phyloP scores from a whole-genome alignment of 2,329 filamentous ascomycete species.

The Penicillium sp. region DNA sequence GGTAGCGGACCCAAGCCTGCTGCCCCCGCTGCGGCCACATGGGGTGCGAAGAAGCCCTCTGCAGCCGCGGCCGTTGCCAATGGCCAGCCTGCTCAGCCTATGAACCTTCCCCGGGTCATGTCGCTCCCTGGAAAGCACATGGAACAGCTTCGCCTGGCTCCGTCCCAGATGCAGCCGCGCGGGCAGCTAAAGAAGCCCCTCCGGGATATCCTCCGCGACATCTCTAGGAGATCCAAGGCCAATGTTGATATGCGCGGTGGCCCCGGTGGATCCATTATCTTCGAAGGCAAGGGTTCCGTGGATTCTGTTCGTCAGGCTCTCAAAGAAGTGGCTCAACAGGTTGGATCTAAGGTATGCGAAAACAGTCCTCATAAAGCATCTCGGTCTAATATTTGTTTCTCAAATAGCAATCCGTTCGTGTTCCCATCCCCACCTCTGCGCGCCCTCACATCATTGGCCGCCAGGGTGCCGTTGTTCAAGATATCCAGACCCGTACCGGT shows the following conservation, averaged over 20 bases:
- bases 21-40: constrained; percentile 66
- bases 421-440: constrained; percentile 79
- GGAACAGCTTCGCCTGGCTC: constrained; percentile 71
- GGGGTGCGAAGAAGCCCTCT: constrained; percentile 64
- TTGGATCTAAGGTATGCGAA: constrained; percentile 72
- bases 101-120: constrained; percentile 59
- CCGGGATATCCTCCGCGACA: constrained; percentile 80
- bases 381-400: constrained; percentile 7
- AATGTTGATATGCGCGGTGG: constrained; percentile 74
- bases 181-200: constrained; percentile 80
- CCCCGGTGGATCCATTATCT: constrained; percentile 70
- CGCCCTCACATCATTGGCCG: constrained; percentile 91
- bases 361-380: neutral
- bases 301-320: constrained; percentile 84
- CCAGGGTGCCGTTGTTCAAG: constrained; percentile 83
- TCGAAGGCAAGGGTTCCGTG: constrained; percentile 80
- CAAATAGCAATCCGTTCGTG: constrained; percentile 62
- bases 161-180: constrained; percentile 72
- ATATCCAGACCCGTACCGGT: constrained; percentile 83
- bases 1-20: constrained; percentile 67
- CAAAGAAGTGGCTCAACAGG: constrained; percentile 82
- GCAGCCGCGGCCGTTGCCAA: constrained; percentile 43
- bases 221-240: constrained; percentile 88
- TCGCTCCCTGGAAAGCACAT: constrained; percentile 78
- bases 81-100: constrained; percentile 48